Base-by-base conservation (phyloP, 108 stramenopile species). In the Skeletonema marinoi region DNA sequence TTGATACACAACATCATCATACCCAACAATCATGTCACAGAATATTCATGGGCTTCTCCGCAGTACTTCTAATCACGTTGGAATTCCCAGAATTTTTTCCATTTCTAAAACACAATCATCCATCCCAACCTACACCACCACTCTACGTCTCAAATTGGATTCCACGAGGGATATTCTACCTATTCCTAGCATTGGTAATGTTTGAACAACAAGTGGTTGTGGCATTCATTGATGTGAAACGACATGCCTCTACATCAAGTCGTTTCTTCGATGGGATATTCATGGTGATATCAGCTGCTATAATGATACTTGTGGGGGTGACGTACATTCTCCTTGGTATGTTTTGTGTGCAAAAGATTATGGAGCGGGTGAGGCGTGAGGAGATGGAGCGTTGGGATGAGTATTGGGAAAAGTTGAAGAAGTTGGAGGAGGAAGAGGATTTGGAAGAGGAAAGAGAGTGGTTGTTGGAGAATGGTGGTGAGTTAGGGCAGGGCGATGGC, bases 241-340 rank as follows among this genome's bases (percentile, higher is more conserved):
- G 70, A 14, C 70, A 82, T 62, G 69, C 60, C 11, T 71, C 70
- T 3, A 75, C 65, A 16, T 72, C 74, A 6, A 76, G 70, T 44
- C 64, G 81, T 3, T 82, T 82, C 66, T 68, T 82, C 30, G 81
- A 82, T 72, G 64, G 62, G 1, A 32, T 93, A 4, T 84, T 90
- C 54, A 88, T 91, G 60, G 81, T 86, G 11, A 31, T 91, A 9
- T 86, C 90, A 21, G 82, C 88, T 0, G 88, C 87, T 81, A 16
- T 83, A 42, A 85, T 93, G 74, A 35, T 88, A 14, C 71, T 69
- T 13, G 48, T 84, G 8, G 93, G 93, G 16, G 31, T 82, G 9
- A 54, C 88, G 54, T 92, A 93, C 77, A 78, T 91, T 51, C 31
- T 91, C 4, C 64, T 93, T 19, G 93, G 93, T 9, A 69, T 89